These are phyloP conservation scores for Eruca vesicaria DNA, from an alignment of 441 rosid genomes.

Conservation along the genomic window DNA sequence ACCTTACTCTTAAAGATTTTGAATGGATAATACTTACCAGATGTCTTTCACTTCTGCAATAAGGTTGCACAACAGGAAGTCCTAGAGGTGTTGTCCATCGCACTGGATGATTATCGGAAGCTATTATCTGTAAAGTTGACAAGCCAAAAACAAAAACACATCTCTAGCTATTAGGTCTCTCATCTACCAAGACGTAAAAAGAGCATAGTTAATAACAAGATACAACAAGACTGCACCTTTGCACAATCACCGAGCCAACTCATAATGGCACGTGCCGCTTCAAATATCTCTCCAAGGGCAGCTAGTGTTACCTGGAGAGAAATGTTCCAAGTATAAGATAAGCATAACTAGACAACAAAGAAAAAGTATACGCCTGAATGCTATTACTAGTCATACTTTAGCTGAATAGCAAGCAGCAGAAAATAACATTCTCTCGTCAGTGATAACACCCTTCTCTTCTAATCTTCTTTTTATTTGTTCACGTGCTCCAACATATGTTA, in stretches of 20 bases:
- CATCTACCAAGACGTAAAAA: neutral
- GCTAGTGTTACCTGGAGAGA: constrained; percentile 73
- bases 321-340: neutral
- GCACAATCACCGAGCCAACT: constrained; percentile 97
- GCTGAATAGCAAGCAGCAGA: constrained; percentile 91
- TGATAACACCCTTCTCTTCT: constrained; percentile 85
- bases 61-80: constrained; percentile 97
- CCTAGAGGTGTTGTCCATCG: constrained; percentile 97
- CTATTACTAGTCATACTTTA: constrained; percentile 54
- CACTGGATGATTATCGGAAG: constrained; percentile 85
- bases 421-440: constrained; percentile 76
- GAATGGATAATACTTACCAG: constrained; percentile 52
- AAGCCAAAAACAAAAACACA: neutral
- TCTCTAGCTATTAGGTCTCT: neutral
- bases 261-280: constrained; percentile 97
- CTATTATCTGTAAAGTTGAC: constrained; percentile 57
- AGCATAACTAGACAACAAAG: neutral
- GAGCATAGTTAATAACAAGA: neutral
- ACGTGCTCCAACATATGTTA: constrained; percentile 95
- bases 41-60: constrained; percentile 73
- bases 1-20: neutral
- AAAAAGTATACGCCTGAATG: neutral
- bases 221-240: constrained; percentile 46
- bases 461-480: constrained; percentile 93
- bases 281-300: constrained; percentile 86